Evolutionary conservation across 345 rosid genomes (phyloP).

Genomic region (Syzygium grande): DNA sequence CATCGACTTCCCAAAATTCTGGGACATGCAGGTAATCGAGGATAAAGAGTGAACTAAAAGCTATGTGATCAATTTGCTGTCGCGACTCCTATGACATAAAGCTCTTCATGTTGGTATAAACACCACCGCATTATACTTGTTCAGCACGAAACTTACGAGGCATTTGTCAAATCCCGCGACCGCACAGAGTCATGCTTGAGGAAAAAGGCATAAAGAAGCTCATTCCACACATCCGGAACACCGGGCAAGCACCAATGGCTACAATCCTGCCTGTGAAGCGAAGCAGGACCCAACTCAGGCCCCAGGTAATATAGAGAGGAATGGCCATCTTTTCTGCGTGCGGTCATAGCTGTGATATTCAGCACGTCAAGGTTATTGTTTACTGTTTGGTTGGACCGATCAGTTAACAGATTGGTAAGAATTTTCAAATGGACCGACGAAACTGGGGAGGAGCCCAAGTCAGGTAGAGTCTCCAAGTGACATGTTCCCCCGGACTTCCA

Average conservation of each 20-base stretch:
- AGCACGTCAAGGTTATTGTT: constrained; percentile 26
- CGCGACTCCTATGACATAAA: neutral
- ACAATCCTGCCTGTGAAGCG: constrained; percentile 70
- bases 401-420: constrained; percentile 24
- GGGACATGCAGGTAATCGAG: neutral
- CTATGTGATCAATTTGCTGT: neutral
- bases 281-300: constrained; percentile 30
- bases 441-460: constrained; percentile 24
- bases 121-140: neutral
- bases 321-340: constrained; percentile 71
- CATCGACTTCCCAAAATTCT: neutral
- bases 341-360: constrained; percentile 57
- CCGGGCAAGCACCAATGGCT: constrained; percentile 95
- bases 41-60: neutral
- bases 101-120: neutral
- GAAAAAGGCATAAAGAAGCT: constrained; percentile 43
- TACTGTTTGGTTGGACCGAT: constrained; percentile 15
- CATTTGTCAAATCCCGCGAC: neutral
- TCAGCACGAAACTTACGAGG: neutral
- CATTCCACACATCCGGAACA: constrained; percentile 75
- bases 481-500: constrained; percentile 52
- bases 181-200: constrained; percentile 19
- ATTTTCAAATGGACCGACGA: constrained; percentile 21
- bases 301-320: constrained; percentile 54
- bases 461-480: constrained; percentile 66